A percentile compares a stretch with the other conserved stretches of the same genome.
Conservation (phyloP, 176 grass and related monocot species). For the Elaeis guineensis region DNA sequence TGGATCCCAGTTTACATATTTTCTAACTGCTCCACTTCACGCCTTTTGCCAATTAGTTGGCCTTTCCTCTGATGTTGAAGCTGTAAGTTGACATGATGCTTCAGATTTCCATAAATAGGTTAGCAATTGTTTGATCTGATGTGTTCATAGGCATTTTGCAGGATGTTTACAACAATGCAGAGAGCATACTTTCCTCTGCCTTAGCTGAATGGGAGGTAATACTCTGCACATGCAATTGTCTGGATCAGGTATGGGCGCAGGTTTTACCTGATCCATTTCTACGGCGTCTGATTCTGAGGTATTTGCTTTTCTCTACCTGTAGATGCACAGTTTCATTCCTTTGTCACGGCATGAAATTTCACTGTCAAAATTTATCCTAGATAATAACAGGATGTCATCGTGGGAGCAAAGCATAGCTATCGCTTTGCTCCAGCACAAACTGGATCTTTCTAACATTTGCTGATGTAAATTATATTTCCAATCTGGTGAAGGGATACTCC, state of each 20-base stretch:
- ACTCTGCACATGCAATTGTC: constrained; percentile 52
- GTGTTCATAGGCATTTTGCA: constrained; percentile 29
- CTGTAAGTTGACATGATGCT: constrained; percentile 30
- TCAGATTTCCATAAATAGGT: constrained; percentile 3
- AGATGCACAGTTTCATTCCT: too few relatives aligned
- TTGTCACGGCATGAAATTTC: not conserved
- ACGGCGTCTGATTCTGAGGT: constrained; percentile 82
- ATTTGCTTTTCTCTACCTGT: not conserved
- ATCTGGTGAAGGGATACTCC: too few relatives aligned
- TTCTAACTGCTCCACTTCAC: constrained; percentile 89
- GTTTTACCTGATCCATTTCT: constrained; percentile 88
- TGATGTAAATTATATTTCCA: too few relatives aligned
- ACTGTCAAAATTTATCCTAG: not conserved
- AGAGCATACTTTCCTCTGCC: constrained; percentile 66
- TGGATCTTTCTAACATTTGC: too few relatives aligned
- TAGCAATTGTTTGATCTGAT: constrained; percentile 1
- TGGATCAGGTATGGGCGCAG: constrained; percentile 76
- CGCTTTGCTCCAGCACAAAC: too few relatives aligned
- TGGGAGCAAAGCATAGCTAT: too few relatives aligned
- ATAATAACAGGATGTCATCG: too few relatives aligned
- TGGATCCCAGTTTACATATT: constrained; percentile 91
- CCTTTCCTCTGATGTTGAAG: constrained; percentile 59
- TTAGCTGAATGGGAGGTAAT: constrained; percentile 81
- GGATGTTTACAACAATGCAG: constrained; percentile 52
- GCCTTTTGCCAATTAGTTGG: constrained; percentile 90